Evolutionary conservation across 192 early-diverging fungal species (phyloP), one percentile per base, ranked within the genome.

Genomic region (Backusella tarrabulga): DNA sequence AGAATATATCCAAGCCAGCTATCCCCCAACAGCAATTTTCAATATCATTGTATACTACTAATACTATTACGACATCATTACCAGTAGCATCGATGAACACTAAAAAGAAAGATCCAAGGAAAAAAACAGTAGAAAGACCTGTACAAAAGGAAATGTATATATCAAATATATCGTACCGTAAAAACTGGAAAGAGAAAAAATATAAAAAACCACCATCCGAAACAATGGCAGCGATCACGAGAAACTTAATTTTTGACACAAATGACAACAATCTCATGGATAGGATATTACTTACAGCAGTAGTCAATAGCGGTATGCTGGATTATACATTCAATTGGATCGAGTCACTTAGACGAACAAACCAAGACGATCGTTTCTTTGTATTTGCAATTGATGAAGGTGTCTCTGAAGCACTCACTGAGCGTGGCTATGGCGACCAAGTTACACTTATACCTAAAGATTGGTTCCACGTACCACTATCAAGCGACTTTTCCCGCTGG

Each of bases 251-350:
- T 60, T 29, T 60, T 26, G 56, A 60, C 23, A 29, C 21, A 26
- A 19, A 26, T 8, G 52, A 26, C 35, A 29, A 9, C 14, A 76
- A 50, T 4, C 6, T 34, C 6, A 35, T 21, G 5, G 72, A 78
- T 5, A 68, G 46, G 8, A 34, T 82, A 17, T 34, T 82, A 76
- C 78, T 81, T 21, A 78, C 83, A 9, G 79, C 83, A 35, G 83
- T 84, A 11, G 79, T 70, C 23, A 84, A 81, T 66, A 63, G 35
- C 15, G 83, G 83, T 17, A 84, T 84, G 83, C 68, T 50, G 1
- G 79, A 84, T 40, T 84, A 81, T 74, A 81, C 83, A 4, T 46
- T 84, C 19, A 84, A 84, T 71, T 84, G 83, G 83, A 80, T 80
- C 34, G 79, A 78, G 36, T 84, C 83, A 1, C 69, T 84, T 11